phyloP scores from a whole-genome alignment of 805 yeast species.

The Sugiyamaella boreocaroliniensis region DNA sequence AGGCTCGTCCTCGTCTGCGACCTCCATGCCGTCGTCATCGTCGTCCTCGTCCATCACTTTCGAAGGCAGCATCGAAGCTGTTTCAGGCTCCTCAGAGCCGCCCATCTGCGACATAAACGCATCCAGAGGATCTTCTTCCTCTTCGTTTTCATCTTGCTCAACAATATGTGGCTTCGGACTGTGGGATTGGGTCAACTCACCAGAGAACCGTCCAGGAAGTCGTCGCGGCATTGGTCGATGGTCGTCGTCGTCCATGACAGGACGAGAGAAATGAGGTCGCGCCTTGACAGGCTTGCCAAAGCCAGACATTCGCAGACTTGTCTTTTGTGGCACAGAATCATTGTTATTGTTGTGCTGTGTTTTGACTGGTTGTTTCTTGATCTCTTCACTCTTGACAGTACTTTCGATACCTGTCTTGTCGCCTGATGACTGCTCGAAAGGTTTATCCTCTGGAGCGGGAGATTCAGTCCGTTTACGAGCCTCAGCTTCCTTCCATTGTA shows the following conservation, averaged over 20 bases:
- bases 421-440: too few relatives aligned
- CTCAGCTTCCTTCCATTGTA: background rate
- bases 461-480: too few relatives aligned
- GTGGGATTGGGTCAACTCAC: background rate
- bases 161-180: background rate
- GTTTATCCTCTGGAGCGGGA: too few relatives aligned
- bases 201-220: background rate
- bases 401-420: too few relatives aligned
- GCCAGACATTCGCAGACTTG: background rate
- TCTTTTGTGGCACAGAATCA: too few relatives aligned
- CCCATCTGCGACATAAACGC: conserved; percentile 35
- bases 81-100: conserved; percentile 1
- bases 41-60: conserved; percentile 14
- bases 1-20: conserved; percentile 27
- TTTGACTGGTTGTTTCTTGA: background rate
- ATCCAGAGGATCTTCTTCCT: conserved; percentile 42
- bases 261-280: background rate
- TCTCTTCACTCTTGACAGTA: too few relatives aligned
- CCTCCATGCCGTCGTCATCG: conserved; percentile 17
- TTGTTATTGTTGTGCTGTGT: background rate
- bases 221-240: background rate
- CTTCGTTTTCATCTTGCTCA: conserved; percentile 17
- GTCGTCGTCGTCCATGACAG: background rate
- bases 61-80: conserved; percentile 6
- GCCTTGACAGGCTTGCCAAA: background rate